Percentiles rank a stretch among this genome's conserved stretches.
Conservation (phyloP, 2,329 filamentous ascomycete species). For the Venturia effusa region DNA sequence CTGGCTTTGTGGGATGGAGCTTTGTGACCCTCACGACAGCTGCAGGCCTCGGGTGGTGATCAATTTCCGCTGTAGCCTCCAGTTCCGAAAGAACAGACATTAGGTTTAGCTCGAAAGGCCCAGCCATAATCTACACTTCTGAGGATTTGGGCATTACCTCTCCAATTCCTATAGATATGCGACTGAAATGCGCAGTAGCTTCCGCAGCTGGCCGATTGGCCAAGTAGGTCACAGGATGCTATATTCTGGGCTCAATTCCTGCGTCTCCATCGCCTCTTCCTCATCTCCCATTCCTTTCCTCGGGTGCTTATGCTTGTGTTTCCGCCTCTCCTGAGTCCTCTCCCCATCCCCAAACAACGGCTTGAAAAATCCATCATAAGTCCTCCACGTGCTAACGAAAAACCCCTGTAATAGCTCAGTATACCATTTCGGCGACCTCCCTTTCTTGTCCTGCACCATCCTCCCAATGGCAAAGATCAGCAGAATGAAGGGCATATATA, state of each 20-base stretch:
- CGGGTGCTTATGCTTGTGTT: neutral
- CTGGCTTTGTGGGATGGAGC: too few relatives aligned
- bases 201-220: too few relatives aligned
- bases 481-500: slow-evolving; percentile 49
- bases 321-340: slow-evolving; percentile 32
- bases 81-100: too few relatives aligned
- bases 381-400: slow-evolving; percentile 49
- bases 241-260: neutral
- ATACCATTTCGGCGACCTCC: slow-evolving; percentile 59
- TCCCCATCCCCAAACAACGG: slow-evolving; percentile 78
- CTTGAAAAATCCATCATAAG: slow-evolving; percentile 55
- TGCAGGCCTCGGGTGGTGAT: too few relatives aligned
- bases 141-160: too few relatives aligned
- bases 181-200: too few relatives aligned
- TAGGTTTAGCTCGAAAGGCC: too few relatives aligned
- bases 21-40: too few relatives aligned
- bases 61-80: too few relatives aligned
- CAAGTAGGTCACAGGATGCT: too few relatives aligned
- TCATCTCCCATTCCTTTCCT: neutral
- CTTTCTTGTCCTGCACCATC: slow-evolving; percentile 52
- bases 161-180: too few relatives aligned
- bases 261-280: neutral
- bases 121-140: too few relatives aligned
- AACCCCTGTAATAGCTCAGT: slow-evolving; percentile 39
- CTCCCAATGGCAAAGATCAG: slow-evolving; percentile 35